A percentile compares a stretch with the other conserved stretches of the same genome.
Conservation (phyloP, 192 early-diverging fungal species). For the Mortierella antarctica region DNA sequence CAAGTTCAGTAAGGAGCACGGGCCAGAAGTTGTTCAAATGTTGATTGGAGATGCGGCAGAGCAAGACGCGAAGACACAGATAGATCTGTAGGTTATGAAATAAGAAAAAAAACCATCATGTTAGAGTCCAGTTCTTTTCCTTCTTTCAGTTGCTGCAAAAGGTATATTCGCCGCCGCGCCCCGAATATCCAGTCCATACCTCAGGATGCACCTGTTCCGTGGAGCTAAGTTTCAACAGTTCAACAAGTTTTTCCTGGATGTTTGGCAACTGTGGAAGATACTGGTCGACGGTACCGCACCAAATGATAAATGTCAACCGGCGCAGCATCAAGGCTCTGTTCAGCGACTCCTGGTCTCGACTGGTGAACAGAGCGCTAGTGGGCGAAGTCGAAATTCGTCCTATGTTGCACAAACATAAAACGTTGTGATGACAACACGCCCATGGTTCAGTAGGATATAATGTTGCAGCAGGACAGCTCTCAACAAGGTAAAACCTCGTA, state of each 20-base stretch:
- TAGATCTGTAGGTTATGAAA: constrained; percentile 65
- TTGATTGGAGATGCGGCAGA: constrained; percentile 82
- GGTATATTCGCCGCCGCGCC: not conserved
- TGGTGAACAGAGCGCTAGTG: constrained; percentile 80
- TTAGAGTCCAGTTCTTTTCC: not conserved
- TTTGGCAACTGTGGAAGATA: constrained; percentile 81
- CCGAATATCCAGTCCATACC: constrained; percentile 21
- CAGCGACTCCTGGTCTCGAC: constrained; percentile 81
- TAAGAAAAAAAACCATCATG: not conserved
- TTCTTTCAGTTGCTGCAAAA: not conserved
- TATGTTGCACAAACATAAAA: not conserved
- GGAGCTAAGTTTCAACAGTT: constrained; percentile 79
- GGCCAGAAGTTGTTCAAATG: constrained; percentile 94
- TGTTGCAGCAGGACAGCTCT: no score
- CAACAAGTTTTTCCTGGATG: constrained; percentile 90
- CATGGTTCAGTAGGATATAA: not conserved
- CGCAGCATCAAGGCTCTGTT: constrained; percentile 75
- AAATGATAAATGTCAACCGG: constrained; percentile 84
- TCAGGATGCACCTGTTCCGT: constrained; percentile 81
- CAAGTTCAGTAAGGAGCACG: constrained; percentile 87
- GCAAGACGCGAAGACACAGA: constrained; percentile 81
- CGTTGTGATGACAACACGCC: not conserved
- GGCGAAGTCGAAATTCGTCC: constrained; percentile 78
- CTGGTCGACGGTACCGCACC: constrained; percentile 78
- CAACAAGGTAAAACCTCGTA: not conserved